Evolutionary conservation across 2,329 filamentous ascomycete species (phyloP), one percentile per base, ranked within the genome.

Genomic region (Botryotinia convoluta): DNA sequence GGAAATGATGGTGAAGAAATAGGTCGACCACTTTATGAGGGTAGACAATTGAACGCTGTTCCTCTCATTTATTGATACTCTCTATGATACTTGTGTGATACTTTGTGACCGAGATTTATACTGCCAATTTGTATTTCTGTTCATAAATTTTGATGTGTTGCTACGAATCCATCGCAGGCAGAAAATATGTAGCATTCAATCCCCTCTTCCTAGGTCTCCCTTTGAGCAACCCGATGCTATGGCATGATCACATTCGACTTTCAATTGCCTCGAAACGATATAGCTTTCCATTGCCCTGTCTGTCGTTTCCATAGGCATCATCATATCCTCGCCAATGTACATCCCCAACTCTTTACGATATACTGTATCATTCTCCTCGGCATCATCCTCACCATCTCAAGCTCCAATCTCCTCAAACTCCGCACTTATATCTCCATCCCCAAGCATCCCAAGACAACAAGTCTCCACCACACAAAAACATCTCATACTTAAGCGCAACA

Each of bases 21-120:
- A 72, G 29, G 48, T 67, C 70, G 37, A 29, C 61, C 61, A 68
- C 63, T 26, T 35, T 59, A 32, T 64, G 37, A 59, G 39, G 62
- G 48, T 72, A 67, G 70, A 72, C 29, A 72, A 72, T 72, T 67
- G 70, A 72, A 72, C 44, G 37, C 70, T 67, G 70, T 67, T 67
- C 61, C 70, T 65, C 48, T 65, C 26, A 65, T 29, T 9, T 44
- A 57, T 37, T 29, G 44, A 35, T 48, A 35, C 16, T n/a, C 29
- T 29, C 18, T 1, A 29, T 61, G 67, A 45, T 59, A 18, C 37
- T n/a, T 44, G 29, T 44, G 39, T 69, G 48, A 45, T 35, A 20
- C 35, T 62, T 12, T 42, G 69, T 48, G 35, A 54, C 22, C 0
- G 32, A 39, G 45, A 67, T 26, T 10, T 37, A 35, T 20, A 18